A percentile compares a stretch with the other conserved stretches of the same genome.
These are phyloP conservation scores for Neophaeococcomyces mojaviensis DNA, from an alignment of 2,329 filamentous ascomycete genomes.

Conservation along the genomic window DNA sequence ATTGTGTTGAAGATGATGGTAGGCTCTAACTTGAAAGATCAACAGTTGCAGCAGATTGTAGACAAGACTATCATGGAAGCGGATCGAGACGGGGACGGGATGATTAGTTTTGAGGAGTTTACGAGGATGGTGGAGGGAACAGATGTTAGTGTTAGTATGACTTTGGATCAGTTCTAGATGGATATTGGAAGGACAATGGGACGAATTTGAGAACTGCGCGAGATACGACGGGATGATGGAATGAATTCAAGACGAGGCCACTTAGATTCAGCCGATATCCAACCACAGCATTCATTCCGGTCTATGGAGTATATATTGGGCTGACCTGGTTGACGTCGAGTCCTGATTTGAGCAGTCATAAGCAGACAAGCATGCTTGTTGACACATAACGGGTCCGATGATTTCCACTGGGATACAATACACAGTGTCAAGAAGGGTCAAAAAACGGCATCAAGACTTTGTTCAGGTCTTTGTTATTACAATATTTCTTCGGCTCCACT, in stretches of 20 bases:
- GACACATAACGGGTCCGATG: no score
- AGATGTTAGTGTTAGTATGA: constrained; percentile 62
- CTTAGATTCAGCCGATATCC: no score
- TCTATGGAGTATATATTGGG: no score
- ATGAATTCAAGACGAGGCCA: no score
- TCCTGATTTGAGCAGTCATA: no score
- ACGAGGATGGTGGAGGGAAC: constrained; percentile 98
- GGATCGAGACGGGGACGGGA: constrained; percentile 88
- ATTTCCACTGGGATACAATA: neutral
- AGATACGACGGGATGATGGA: neutral
- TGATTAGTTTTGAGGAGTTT: constrained; percentile 99
- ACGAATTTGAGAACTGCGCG: neutral
- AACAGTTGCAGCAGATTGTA: constrained; percentile 96
- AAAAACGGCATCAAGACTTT: no score
- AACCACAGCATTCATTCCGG: no score
- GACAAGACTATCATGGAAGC: constrained; percentile 99
- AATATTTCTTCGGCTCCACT: no score
- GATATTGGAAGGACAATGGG: neutral
- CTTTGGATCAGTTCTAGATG: constrained; percentile 44
- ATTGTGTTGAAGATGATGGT: constrained; percentile 99
- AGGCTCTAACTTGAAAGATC: constrained; percentile 96
- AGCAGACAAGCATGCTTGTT: no score
- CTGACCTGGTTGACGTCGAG: no score
- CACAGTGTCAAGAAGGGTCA: no score
- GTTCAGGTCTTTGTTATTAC: no score